These are phyloP conservation scores for Luffa aegyptiaca DNA, from an alignment of 306 rosid species.

Conservation along the genomic window DNA sequence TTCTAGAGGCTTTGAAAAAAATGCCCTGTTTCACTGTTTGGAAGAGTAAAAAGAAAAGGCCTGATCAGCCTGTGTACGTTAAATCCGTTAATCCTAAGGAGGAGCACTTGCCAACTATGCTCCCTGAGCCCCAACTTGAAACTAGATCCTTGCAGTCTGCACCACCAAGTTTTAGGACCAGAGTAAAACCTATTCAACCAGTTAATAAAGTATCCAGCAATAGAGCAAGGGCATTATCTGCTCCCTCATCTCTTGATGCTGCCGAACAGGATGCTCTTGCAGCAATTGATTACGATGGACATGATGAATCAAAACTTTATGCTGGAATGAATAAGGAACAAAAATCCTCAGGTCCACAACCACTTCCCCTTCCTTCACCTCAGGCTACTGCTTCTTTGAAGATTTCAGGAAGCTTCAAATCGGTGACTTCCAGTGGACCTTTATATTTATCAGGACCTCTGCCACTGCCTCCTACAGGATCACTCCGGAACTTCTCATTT, in stretches of 20 bases:
- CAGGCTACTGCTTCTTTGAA: constrained; percentile 41
- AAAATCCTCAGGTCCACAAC: constrained; percentile 56
- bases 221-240: constrained; percentile 73
- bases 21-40: constrained; percentile 92
- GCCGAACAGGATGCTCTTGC: constrained; percentile 76
- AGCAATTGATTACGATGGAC: constrained; percentile 59
- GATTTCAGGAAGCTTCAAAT: constrained; percentile 68
- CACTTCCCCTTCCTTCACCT: constrained; percentile 93
- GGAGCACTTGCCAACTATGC: constrained; percentile 38
- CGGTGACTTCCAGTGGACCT: constrained; percentile 61
- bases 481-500: constrained; percentile 52
- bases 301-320: constrained; percentile 49
- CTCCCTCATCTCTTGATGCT: constrained; percentile 85
- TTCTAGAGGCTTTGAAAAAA: constrained; percentile 17
- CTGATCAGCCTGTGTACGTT: constrained; percentile 30
- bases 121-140: constrained; percentile 67
- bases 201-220: constrained; percentile 29
- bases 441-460: constrained; percentile 69
- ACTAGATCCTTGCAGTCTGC: constrained; percentile 81
- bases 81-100: constrained; percentile 35
- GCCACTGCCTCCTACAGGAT: constrained; percentile 75
- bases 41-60: constrained; percentile 80
- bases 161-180: constrained; percentile 87
- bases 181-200: constrained; percentile 70
- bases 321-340: constrained; percentile 54